Conservation (phyloP, 495 filamentous ascomycete species). For the Haplographium delicatum region DNA sequence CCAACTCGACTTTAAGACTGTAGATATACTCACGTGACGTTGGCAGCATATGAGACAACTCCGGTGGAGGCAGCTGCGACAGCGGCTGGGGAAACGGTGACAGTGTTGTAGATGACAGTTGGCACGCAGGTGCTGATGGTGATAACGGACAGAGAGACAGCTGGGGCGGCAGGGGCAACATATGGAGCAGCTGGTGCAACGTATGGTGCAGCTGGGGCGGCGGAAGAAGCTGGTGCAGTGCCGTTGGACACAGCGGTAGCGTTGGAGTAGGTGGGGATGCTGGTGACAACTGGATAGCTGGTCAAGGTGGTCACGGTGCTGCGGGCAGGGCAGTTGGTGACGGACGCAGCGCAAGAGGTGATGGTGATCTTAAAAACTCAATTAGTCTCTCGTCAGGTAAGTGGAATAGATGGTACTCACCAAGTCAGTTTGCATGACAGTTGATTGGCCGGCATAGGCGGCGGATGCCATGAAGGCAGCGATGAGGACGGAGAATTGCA, state of each 20-base stretch:
- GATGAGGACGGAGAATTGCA: conserved; percentile 41
- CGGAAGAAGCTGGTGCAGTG: conserved; percentile 12
- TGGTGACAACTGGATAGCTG: conserved; percentile 23
- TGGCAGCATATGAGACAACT: conserved; percentile 25
- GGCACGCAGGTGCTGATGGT: conserved; percentile 45
- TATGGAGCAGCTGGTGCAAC: conserved; percentile 13
- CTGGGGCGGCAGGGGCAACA: conserved; percentile 28
- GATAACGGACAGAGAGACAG: conserved; percentile 37
- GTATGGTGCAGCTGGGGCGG: conserved; percentile 13
- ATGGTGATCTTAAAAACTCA: not conserved
- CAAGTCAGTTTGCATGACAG: conserved; percentile 50
- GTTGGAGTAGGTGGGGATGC: conserved; percentile 29
- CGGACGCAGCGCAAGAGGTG: conserved; percentile 15
- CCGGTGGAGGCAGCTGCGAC: conserved; percentile 28
- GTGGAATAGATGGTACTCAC: conserved; percentile 49
- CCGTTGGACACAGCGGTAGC: conserved; percentile 1
- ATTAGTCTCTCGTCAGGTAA: conserved; percentile 15
- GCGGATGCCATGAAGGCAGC: conserved; percentile 45
- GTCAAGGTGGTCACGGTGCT: conserved; percentile 34
- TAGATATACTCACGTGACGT: conserved; percentile 14
- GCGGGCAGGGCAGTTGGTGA: conserved; percentile 49
- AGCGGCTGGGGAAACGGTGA: conserved; percentile 29
- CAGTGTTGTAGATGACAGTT: conserved; percentile 48
- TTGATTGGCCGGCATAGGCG: conserved; percentile 28
- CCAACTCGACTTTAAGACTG: too few species aligned